Conservation (phyloP, 768 basidiomycete species). For the Leccinellum albellum region DNA sequence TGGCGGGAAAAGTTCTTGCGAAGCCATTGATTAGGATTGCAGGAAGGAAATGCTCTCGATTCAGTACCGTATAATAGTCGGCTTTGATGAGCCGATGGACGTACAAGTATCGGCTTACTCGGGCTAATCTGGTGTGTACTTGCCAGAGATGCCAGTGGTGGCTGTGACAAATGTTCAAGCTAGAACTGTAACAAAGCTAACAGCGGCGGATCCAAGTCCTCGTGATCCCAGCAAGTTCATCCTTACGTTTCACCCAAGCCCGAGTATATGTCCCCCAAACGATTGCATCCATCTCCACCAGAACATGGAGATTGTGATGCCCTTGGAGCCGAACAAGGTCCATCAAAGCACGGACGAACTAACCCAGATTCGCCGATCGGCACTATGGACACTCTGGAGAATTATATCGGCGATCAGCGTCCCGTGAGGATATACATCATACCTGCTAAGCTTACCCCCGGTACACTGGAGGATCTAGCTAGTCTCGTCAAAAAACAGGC, state of each 20-base stretch:
- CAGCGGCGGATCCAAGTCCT: background rate
- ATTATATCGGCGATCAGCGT: slow-evolving; percentile 4
- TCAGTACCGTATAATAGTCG: background rate
- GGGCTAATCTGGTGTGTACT: too few relatives aligned
- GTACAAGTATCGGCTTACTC: background rate
- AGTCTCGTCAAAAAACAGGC: slow-evolving; percentile 22
- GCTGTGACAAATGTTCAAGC: slow-evolving; percentile 1
- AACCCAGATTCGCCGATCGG: slow-evolving; percentile 2
- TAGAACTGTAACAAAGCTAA: background rate
- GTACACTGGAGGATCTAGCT: slow-evolving; percentile 20
- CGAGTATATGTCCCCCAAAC: slow-evolving; percentile 13
- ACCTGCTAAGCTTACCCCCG: slow-evolving; percentile 28
- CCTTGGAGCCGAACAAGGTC: background rate
- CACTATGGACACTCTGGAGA: slow-evolving; percentile 1
- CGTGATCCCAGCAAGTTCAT: background rate
- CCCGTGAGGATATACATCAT: slow-evolving; percentile 29
- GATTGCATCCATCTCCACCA: slow-evolving; percentile 4
- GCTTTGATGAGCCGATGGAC: background rate
- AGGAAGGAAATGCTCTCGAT: background rate
- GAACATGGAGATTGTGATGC: background rate
- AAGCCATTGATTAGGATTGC: background rate
- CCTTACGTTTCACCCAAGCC: background rate
- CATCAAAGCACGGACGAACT: slow-evolving; percentile 12
- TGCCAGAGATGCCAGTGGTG: slow-evolving; percentile 1
- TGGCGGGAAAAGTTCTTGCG: background rate